Evolutionary conservation across 2,329 filamentous ascomycete genomes (phyloP).

Genomic region (Fusarium annulatum): DNA sequence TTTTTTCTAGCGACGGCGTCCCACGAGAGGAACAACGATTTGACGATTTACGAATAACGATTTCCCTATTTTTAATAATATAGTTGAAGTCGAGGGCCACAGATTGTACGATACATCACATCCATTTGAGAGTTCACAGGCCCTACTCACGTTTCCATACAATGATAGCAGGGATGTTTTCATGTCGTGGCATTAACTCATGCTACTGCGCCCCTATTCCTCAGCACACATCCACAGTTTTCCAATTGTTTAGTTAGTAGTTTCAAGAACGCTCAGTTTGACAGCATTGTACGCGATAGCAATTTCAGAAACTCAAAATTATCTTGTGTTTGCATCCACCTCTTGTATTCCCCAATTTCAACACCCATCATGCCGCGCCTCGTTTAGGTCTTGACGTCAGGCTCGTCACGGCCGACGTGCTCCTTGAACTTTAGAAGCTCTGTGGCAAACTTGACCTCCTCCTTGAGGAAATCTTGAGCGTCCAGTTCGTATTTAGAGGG

Average conservation of each 20-base stretch:
- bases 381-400: conserved; percentile 90
- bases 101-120: conserved; percentile 43
- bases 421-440: conserved; percentile 92
- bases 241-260: conserved; percentile 29
- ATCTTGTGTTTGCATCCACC: conserved; percentile 33
- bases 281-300: conserved; percentile 40
- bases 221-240: conserved; percentile 11
- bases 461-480: conserved; percentile 93
- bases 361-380: neutral
- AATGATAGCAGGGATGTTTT: conserved; percentile 28
- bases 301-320: conserved; percentile 41
- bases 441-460: conserved; percentile 87
- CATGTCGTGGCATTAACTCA: conserved; percentile 26
- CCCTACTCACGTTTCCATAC: conserved; percentile 11
- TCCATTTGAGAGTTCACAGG: conserved; percentile 16
- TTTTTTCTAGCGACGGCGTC: conserved; percentile 33
- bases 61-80: conserved; percentile 31
- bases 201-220: conserved; percentile 11
- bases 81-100: conserved; percentile 23
- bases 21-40: conserved; percentile 25
- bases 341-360: conserved; percentile 20
- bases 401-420: conserved; percentile 90
- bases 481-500: conserved; percentile 80
- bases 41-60: conserved; percentile 44
- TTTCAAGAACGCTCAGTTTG: conserved; percentile 45